Evolutionary conservation across 1,284 basidiomycete genomes (phyloP), one percentile per base, ranked within the genome.

Genomic region (Tylopilus sp.): DNA sequence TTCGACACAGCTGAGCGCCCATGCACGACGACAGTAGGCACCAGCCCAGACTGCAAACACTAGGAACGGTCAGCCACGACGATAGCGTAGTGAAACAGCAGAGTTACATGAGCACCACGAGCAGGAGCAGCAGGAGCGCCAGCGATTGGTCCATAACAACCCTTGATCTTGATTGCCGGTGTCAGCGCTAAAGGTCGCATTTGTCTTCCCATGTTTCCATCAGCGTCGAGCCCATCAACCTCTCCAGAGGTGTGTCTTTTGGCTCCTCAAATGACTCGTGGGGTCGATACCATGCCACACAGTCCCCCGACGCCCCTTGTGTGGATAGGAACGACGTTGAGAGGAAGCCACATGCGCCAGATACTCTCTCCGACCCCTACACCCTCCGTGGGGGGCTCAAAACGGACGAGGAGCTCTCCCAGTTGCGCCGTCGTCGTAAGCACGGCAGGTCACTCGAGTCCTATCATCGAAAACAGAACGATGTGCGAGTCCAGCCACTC

Each of bases 391-490:
- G 66, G 52, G 80, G 79, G 8, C 54, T 83, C 53, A 77, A 84
- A 58, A 70, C 79, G 8, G 78, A 84, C 39, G 74, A 76, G 37
- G 75, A 87, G 55, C 77, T 92, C 36, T 67, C 71, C 19, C 75
- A 74, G 41, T 63, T 91, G 31, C 79, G 86, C 44, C 74, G 68
- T 34, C 77, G 81, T 33, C 60, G 59, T 29, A 79, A 71, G 59
- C 76, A 71, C 40, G 84, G 86, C 47, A 86, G 80, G 62, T 68
- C 71, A 31, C 63, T 92, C 36, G 86, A 81, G 43, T 71, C 71
- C 26, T 96, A 89, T 65, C 92, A 97, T 58, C 70, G 78, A 44
- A 80, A 73, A 42, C 95, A 98, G 69, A 98, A 98, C 74, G 74
- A 82, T 52, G 88, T 89, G 49, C 34, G 57, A 21, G 74, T 71